Evolutionary conservation across 768 basidiomycete species (phyloP).

Genomic region (Russula emetica): DNA sequence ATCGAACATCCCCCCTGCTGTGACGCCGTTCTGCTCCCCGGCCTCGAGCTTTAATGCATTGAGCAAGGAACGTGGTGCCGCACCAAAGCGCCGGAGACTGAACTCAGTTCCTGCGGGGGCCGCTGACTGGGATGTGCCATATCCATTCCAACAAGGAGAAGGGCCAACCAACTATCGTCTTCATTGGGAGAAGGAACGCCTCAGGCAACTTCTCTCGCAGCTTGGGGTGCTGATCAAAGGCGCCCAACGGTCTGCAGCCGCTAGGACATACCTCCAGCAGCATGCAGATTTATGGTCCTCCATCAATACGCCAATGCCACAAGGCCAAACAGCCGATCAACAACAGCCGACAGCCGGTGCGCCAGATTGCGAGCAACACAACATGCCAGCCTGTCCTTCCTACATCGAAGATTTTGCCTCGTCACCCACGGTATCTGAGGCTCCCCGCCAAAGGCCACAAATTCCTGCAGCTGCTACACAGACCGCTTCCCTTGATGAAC

Average conservation of each 20-base stretch:
- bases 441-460: conserved; percentile 4
- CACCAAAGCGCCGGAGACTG: conserved; percentile 58
- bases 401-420: conserved; percentile 12
- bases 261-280: conserved; percentile 44
- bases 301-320: neutral
- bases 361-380: conserved; percentile 5
- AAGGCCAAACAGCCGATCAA: neutral
- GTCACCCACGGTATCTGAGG: neutral
- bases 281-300: conserved; percentile 25
- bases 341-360: conserved; percentile 4
- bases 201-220: conserved; percentile 57
- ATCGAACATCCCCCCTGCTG: neutral
- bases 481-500: conserved; percentile 38
- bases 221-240: conserved; percentile 55
- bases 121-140: conserved; percentile 78
- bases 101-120: conserved; percentile 73
- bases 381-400: neutral
- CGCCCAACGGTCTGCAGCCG: conserved; percentile 58
- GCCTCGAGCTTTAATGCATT: conserved; percentile 5
- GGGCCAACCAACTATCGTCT: conserved; percentile 61
- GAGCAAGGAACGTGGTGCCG: conserved; percentile 28
- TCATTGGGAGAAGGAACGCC: conserved; percentile 63
- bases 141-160: conserved; percentile 67
- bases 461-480: conserved; percentile 23
- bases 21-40: conserved; percentile 4